phyloP scores from a whole-genome alignment of 352 stramenopile species.

The Halophytophthora batemanensis region DNA sequence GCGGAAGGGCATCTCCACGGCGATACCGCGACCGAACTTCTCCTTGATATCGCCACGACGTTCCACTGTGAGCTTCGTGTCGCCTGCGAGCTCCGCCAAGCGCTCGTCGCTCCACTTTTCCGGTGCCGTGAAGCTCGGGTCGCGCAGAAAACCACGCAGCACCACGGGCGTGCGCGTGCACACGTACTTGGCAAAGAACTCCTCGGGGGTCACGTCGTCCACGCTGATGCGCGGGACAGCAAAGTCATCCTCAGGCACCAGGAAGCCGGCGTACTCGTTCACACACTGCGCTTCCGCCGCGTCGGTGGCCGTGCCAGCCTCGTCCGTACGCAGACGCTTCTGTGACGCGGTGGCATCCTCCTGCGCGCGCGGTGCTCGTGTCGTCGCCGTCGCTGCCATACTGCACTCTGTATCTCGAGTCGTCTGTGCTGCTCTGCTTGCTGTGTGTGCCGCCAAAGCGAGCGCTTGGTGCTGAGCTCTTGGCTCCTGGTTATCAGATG shows the following conservation, averaged over 20 bases:
- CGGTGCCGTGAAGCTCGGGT: slow-evolving; percentile 47
- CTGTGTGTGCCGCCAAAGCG: not conserved
- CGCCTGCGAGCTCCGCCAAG: slow-evolving; percentile 52
- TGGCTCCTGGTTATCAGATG: slow-evolving; percentile 20
- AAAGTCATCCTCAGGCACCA: slow-evolving; percentile 38
- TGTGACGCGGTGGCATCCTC: slow-evolving; percentile 15
- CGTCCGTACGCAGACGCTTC: slow-evolving; percentile 46
- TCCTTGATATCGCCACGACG: slow-evolving; percentile 56
- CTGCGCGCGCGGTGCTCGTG: too few species aligned
- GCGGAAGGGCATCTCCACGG: slow-evolving; percentile 79
- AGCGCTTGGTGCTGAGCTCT: not conserved
- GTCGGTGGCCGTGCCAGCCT: slow-evolving; percentile 13
- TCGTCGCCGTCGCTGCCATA: too few species aligned
- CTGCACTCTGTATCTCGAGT: too few species aligned
- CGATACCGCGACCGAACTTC: slow-evolving; percentile 84
- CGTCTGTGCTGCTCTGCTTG: too few species aligned
- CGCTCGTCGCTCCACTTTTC: slow-evolving; percentile 76
- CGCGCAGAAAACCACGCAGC: slow-evolving; percentile 55
- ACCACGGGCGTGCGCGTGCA: slow-evolving; percentile 80
- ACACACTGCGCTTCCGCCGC: slow-evolving; percentile 16
- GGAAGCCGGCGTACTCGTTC: slow-evolving; percentile 68
- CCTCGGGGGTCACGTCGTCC: slow-evolving; percentile 46
- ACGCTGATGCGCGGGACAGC: slow-evolving; percentile 54
- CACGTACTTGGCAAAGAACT: slow-evolving; percentile 81
- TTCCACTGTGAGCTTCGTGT: slow-evolving; percentile 77